Evolutionary conservation across 805 yeast genomes (phyloP).

Genomic region (Sporopachydermia quercuum): DNA sequence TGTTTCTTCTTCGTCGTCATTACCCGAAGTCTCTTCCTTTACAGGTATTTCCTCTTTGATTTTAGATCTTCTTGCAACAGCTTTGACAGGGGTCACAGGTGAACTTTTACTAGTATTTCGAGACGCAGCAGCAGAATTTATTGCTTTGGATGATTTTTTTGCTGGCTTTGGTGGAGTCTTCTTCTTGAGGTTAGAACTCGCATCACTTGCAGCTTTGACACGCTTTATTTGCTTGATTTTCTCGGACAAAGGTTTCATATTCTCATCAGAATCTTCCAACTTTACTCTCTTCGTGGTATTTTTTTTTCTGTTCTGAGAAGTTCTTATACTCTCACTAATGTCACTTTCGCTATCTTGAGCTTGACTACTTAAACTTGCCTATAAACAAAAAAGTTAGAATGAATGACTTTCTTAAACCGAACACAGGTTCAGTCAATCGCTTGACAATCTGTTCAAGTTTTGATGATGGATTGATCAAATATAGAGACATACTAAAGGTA

Average conservation of each 20-base stretch:
- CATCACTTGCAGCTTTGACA: too few relatives aligned
- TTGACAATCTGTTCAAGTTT: too few relatives aligned
- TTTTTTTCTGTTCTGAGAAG: not conserved
- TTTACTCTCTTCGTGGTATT: not conserved
- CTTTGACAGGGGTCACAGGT: not conserved
- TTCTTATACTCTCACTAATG: not conserved
- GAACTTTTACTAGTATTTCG: not conserved
- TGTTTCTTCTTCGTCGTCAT: conserved; percentile 36
- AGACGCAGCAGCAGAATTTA: not conserved
- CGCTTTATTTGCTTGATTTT: not conserved
- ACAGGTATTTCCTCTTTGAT: not conserved
- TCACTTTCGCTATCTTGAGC: not conserved
- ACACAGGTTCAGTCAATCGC: too few relatives aligned
- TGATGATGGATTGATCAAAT: too few relatives aligned
- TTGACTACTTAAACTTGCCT: not conserved
- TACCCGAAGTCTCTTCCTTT: conserved; percentile 6
- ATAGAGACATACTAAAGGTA: too few relatives aligned
- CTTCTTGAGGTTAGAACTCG: too few relatives aligned
- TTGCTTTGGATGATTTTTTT: not conserved
- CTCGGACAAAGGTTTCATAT: not conserved
- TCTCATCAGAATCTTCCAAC: not conserved
- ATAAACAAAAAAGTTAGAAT: too few relatives aligned
- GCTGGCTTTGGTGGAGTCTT: too few relatives aligned
- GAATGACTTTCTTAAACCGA: too few relatives aligned
- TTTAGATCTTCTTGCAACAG: not conserved